Evolutionary conservation across 768 basidiomycete genomes (phyloP).

Genomic region (Tricholoma sp.): DNA sequence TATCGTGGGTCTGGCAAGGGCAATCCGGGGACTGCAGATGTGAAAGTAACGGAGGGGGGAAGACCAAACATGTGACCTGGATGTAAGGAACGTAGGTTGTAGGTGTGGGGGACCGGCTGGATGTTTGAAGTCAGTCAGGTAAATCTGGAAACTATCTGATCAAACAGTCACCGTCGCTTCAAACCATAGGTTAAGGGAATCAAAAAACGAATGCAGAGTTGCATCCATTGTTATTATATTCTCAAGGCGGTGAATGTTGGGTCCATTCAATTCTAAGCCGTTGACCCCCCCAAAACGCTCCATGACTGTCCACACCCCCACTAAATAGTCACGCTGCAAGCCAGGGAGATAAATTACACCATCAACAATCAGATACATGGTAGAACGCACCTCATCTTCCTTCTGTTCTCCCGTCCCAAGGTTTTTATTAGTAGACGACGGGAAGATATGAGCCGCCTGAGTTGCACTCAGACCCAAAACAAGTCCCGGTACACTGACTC

Average conservation of each 20-base stretch:
- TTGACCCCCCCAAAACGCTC: slow-evolving; percentile 3
- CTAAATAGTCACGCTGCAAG: slow-evolving; percentile 9
- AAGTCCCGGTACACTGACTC: too few species aligned
- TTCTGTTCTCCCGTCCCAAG: background rate
- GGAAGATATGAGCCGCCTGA: slow-evolving; percentile 4
- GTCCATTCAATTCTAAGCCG: slow-evolving; percentile 18
- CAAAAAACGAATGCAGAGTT: slow-evolving; percentile 7
- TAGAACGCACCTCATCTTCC: too few species aligned
- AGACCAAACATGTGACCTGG: background rate
- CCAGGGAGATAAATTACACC: background rate
- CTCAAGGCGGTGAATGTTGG: slow-evolving; percentile 20
- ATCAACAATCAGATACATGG: background rate
- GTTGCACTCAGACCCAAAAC: too few species aligned
- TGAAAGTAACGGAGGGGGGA: slow-evolving; percentile 14
- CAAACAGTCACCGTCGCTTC: background rate
- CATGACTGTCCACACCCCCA: slow-evolving; percentile 15
- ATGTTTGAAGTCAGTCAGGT: background rate
- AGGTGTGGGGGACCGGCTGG: slow-evolving; percentile 1
- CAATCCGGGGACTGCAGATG: slow-evolving; percentile 5
- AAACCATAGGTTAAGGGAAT: slow-evolving; percentile 16
- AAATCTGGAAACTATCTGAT: background rate
- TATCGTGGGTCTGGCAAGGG: slow-evolving; percentile 22
- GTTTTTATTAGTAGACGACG: background rate
- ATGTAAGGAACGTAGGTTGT: slow-evolving; percentile 1
- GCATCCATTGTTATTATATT: slow-evolving; percentile 16